Base-by-base conservation (phyloP, 129 eudicot species). In the Smallanthus sonchifolius region DNA sequence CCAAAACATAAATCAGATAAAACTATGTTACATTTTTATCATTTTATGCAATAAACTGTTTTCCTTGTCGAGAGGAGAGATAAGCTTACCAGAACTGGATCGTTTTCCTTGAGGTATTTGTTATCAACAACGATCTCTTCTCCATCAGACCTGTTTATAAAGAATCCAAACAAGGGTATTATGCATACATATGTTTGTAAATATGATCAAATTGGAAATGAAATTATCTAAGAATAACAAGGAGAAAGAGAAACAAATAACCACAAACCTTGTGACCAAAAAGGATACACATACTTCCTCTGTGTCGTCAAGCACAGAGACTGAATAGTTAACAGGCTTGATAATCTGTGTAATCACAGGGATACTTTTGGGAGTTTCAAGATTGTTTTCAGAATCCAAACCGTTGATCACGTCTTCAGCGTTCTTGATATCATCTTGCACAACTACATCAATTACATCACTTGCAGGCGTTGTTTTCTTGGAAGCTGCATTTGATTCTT, bases 101-200 rank as follows among this genome's bases (percentile, higher is more conserved):
- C 65, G 79, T 85, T 80, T 20, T 84, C 87, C 86, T 86, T 90
- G 79, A 94, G 92, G 55, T 77, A 90, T 66, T 88, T 86, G 89
- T 94, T 94, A 66, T 87, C 92, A 32, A 94, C 98, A 64, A 80
- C 74, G 10, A 88, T 86, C 82, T 86, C 94, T 68, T 75, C 86
- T 65, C 89, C 97, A 76, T 94, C 96, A 39, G 96, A 82, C 82
- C 98, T 90, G 88, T 52, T 85, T 62, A 71, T 51, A 37, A 52
- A 52, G 32, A 63, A 80, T 11, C 56, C 70, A 74, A 32, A 38
- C 54, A 74, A n/a, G 13, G 19, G 47, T 36, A 36, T 54, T 55
- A 61, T 2, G 2, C 47, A 61, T 60, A n/a, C 6, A 65, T 17
- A 43, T 54, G 61, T 36, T 5, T 16, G 55, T 35, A 35, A 44